These are phyloP conservation scores for Sisymbrium irio DNA, from an alignment of 345 rosid species.

Conservation along the genomic window DNA sequence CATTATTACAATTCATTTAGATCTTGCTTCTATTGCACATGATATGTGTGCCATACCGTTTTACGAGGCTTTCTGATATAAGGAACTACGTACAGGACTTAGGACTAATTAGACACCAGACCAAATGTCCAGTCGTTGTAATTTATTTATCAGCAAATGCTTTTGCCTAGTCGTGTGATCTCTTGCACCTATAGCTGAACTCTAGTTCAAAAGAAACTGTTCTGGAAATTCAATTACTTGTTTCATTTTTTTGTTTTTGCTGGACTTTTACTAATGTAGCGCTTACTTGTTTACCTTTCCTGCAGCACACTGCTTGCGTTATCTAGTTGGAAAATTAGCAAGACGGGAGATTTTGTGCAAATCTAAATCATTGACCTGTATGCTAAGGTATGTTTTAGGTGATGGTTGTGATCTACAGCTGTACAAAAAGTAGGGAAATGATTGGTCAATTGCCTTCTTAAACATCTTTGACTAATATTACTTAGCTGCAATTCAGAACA, in stretches of 20 bases:
- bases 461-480: neutral
- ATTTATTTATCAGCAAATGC: neutral
- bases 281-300: conserved; percentile 1
- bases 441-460: neutral
- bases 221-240: no score
- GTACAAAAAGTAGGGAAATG: neutral
- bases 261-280: neutral
- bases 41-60: neutral
- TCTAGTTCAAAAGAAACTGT: no score
- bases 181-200: no score
- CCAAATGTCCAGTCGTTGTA: neutral
- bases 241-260: neutral
- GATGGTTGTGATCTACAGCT: conserved; percentile 1
- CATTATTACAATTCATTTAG: neutral
- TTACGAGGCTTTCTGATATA: neutral
- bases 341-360: neutral
- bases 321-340: neutral
- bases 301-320: conserved; percentile 18
- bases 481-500: neutral
- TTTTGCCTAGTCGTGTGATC: no score
- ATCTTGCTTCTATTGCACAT: neutral
- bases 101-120: neutral
- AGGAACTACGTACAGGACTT: neutral
- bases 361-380: neutral
- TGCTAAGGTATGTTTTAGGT: conserved; percentile 21